Conservation (phyloP, 1,284 basidiomycete genomes). For the Trametes pubescens region DNA sequence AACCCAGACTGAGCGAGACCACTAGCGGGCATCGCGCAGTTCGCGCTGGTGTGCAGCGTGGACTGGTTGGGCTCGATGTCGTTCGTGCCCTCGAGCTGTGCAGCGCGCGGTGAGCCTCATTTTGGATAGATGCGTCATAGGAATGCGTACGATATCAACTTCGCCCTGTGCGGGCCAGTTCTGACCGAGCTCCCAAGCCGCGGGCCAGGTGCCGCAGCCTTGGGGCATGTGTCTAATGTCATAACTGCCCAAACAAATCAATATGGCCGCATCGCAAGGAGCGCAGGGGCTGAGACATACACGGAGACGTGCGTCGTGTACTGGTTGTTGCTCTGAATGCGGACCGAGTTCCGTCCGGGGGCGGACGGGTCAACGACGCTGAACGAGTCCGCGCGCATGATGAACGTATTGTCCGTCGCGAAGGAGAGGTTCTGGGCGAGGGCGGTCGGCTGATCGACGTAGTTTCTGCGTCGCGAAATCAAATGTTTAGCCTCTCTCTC, state of each 20-base stretch:
- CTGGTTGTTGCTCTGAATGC: constrained; percentile 58
- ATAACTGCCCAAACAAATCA: constrained; percentile 41
- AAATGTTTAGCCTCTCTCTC: neutral
- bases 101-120: neutral
- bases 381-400: constrained; percentile 60
- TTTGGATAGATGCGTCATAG: fast-evolving
- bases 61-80: constrained; percentile 56
- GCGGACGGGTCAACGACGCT: constrained; percentile 53
- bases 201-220: constrained; percentile 74
- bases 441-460: constrained; percentile 46
- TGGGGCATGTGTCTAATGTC: constrained; percentile 65
- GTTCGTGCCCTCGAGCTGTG: constrained; percentile 59
- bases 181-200: constrained; percentile 55
- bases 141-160: constrained; percentile 45
- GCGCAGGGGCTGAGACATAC: constrained; percentile 46
- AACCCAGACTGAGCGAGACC: constrained; percentile 36
- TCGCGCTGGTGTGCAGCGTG: constrained; percentile 64
- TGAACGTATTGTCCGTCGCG: constrained; percentile 41
- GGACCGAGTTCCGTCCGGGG: constrained; percentile 67
- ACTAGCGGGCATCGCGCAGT: constrained; percentile 44
- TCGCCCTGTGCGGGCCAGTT: constrained; percentile 47
- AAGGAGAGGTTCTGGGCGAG: constrained; percentile 44
- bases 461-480: constrained; percentile 41
- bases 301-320: constrained; percentile 65
- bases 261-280: neutral